phyloP scores from a whole-genome alignment of 306 rosid species.

The Prunus kanzakura region DNA sequence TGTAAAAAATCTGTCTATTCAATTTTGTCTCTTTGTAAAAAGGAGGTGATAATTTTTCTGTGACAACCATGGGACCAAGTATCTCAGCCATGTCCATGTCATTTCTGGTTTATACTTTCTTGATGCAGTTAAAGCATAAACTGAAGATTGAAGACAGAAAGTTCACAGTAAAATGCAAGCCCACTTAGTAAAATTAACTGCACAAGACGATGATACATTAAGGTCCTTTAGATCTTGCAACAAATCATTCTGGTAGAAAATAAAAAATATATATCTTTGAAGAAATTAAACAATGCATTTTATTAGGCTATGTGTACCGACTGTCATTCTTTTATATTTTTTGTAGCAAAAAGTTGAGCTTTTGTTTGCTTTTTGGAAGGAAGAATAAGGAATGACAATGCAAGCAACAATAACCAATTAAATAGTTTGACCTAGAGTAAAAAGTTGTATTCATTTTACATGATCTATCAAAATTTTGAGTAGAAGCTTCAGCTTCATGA shows the following conservation, averaged over 20 bases:
- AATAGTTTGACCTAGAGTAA: too few relatives aligned
- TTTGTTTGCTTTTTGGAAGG: not conserved
- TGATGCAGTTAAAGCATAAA: not conserved
- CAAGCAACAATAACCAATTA: not conserved
- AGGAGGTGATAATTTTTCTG: slow-evolving; percentile 33
- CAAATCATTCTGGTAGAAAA: too few relatives aligned
- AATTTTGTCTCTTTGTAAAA: not conserved
- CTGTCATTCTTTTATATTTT: too few relatives aligned
- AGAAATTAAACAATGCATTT: too few relatives aligned
- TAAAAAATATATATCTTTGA: too few relatives aligned
- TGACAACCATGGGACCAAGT: slow-evolving; percentile 30
- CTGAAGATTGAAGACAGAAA: not conserved
- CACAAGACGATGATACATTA: too few relatives aligned
- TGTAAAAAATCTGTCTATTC: too few relatives aligned
- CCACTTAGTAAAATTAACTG: not conserved
- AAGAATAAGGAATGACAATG: not conserved
- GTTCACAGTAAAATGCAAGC: not conserved
- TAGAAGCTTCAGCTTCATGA: not conserved
- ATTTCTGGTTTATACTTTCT: not conserved
- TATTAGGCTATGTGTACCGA: not conserved
- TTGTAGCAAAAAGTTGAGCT: not conserved
- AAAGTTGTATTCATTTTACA: too few relatives aligned
- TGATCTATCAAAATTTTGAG: not conserved
- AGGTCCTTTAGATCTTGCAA: too few relatives aligned
- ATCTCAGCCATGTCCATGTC: not conserved